Conservation (phyloP, 805 yeast genomes). For the Wickerhamiella galacta region DNA sequence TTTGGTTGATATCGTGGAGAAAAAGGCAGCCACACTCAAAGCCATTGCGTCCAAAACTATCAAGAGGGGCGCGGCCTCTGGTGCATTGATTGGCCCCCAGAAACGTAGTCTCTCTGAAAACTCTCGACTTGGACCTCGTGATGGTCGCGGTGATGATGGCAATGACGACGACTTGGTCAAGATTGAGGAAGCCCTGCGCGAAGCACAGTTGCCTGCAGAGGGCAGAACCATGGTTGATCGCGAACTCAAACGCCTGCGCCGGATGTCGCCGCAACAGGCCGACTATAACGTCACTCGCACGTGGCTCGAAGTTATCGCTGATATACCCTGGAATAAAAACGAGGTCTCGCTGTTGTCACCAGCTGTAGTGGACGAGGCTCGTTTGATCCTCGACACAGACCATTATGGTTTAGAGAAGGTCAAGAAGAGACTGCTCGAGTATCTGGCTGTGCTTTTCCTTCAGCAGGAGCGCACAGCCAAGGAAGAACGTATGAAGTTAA, state of each 20-base stretch:
- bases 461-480: constrained; percentile 20
- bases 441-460: constrained; percentile 60
- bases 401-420: constrained; percentile 64
- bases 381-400: constrained; percentile 47
- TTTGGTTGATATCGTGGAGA: constrained; percentile 10
- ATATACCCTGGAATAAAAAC: constrained; percentile 25
- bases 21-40: constrained; percentile 4
- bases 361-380: constrained; percentile 34
- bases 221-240: constrained; percentile 23
- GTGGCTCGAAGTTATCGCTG: constrained; percentile 25
- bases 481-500: background rate
- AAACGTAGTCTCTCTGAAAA: background rate
- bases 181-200: constrained; percentile 16
- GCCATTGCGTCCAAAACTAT: constrained; percentile 6
- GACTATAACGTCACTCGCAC: constrained; percentile 28
- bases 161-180: constrained; percentile 24
- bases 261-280: constrained; percentile 27
- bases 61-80: constrained; percentile 1
- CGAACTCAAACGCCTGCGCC: constrained; percentile 23
- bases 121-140: no score
- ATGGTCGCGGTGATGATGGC: constrained; percentile 7
- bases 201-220: constrained; percentile 18
- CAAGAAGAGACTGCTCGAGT: constrained; percentile 60
- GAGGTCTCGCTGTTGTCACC: constrained; percentile 9
- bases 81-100: background rate